Evolutionary conservation across 768 basidiomycete genomes (phyloP).

Genomic region (Leucosporidium scottii): DNA sequence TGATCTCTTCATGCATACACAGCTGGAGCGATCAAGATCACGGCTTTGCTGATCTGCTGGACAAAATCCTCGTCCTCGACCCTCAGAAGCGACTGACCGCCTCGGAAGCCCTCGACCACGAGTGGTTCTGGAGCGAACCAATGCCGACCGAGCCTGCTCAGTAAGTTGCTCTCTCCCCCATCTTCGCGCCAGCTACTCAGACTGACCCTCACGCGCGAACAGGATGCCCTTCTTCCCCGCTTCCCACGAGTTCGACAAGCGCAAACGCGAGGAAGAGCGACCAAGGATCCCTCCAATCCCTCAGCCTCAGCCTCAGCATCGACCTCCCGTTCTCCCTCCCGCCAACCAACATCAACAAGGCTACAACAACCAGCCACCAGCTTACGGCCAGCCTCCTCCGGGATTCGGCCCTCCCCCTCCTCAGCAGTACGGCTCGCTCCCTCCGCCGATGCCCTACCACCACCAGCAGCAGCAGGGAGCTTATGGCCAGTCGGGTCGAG

Average conservation of each 20-base stretch:
- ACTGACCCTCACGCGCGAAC: neutral
- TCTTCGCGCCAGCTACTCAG: neutral
- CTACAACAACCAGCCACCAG: neutral
- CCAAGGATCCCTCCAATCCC: neutral
- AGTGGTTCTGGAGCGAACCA: conserved; percentile 90
- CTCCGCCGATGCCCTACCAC: neutral
- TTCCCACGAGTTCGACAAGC: conserved; percentile 36
- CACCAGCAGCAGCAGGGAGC: neutral
- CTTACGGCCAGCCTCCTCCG: too few relatives aligned
- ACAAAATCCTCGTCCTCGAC: conserved; percentile 72
- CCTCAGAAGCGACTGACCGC: conserved; percentile 79
- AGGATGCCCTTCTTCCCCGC: conserved; percentile 32
- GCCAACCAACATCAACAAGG: neutral
- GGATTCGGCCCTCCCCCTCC: too few relatives aligned
- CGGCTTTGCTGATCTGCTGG: conserved; percentile 59
- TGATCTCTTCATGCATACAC: neutral
- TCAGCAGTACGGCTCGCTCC: too few relatives aligned
- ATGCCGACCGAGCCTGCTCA: conserved; percentile 10
- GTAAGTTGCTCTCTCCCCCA: conserved; percentile 7
- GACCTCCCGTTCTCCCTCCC: neutral
- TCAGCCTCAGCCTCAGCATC: neutral
- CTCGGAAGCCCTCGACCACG: conserved; percentile 75
- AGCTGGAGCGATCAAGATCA: conserved; percentile 4
- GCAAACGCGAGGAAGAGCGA: conserved; percentile 12
- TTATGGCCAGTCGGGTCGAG: neutral